Percentiles rank a stretch among this genome's conserved stretches.
These are phyloP conservation scores for Naematelia aurantialba DNA, from an alignment of 768 basidiomycete species.

Conservation along the genomic window DNA sequence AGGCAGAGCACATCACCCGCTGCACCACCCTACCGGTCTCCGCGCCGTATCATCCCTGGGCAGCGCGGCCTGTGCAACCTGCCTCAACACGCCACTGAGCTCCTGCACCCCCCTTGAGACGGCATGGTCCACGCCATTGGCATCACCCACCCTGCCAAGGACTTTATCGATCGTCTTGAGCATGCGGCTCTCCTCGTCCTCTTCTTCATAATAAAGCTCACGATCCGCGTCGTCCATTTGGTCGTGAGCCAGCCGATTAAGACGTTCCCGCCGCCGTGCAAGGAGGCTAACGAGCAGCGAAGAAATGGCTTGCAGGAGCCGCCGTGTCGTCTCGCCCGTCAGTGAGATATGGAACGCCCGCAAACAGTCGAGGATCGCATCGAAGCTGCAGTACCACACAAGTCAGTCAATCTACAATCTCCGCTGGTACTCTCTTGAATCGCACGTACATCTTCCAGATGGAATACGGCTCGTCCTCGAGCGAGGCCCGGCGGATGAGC, in stretches of 20 bases:
- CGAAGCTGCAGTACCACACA: neutral
- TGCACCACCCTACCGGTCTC: too few relatives aligned
- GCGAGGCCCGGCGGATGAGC: neutral
- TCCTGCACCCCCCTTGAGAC: conserved; percentile 4
- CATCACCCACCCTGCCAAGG: conserved; percentile 11
- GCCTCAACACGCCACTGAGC: conserved; percentile 3
- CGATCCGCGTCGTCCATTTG: conserved; percentile 29
- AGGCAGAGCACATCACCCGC: too few relatives aligned
- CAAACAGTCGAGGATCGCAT: neutral
- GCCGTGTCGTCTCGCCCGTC: neutral
- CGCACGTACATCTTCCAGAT: neutral
- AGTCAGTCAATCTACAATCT: neutral
- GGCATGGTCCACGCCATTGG: conserved; percentile 2
- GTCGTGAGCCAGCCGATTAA: conserved; percentile 8
- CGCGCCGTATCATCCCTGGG: conserved; percentile 1
- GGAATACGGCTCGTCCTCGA: neutral
- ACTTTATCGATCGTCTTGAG: conserved; percentile 11
- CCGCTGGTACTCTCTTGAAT: neutral
- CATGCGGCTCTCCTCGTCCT: conserved; percentile 19
- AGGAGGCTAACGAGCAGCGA: conserved; percentile 17
- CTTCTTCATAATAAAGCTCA: conserved; percentile 22
- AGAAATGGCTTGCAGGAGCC: conserved; percentile 8
- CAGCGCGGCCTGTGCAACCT: neutral
- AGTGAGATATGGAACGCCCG: neutral
- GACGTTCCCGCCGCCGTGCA: conserved; percentile 14